These are phyloP conservation scores for Phaeosphaeria sp. DNA, from an alignment of 2,329 filamentous ascomycete species.

Conservation along the genomic window DNA sequence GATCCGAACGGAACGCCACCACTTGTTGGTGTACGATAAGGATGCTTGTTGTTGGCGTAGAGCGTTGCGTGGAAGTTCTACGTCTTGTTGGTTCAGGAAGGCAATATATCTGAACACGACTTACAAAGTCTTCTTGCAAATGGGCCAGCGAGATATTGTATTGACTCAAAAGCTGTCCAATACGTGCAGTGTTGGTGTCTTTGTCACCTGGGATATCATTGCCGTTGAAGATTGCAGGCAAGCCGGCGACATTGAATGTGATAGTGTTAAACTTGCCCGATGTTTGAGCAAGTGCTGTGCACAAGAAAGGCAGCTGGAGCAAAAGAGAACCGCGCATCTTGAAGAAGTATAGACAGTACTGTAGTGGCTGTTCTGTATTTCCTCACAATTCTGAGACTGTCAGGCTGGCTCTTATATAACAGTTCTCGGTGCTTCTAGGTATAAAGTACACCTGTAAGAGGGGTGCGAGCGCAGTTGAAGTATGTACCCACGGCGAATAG, in stretches of 20 bases:
- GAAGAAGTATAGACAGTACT: neutral
- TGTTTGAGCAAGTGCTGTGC: slow-evolving; percentile 24
- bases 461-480: neutral
- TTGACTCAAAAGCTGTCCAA: slow-evolving; percentile 63
- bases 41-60: slow-evolving; percentile 66
- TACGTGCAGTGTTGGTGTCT: slow-evolving; percentile 61
- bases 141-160: slow-evolving; percentile 69
- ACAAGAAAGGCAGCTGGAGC: slow-evolving; percentile 13
- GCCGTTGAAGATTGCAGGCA: slow-evolving; percentile 62
- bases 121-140: slow-evolving; percentile 69
- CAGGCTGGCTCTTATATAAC: neutral
- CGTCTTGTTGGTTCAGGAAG: neutral
- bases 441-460: neutral
- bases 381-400: neutral
- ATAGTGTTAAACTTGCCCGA: slow-evolving; percentile 59
- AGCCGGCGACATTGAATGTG: slow-evolving; percentile 66
- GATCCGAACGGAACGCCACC: slow-evolving; percentile 69
- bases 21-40: slow-evolving; percentile 67
- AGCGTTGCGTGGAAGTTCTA: slow-evolving; percentile 66
- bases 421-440: neutral
- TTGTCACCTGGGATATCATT: slow-evolving; percentile 70
- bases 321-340: slow-evolving; percentile 20
- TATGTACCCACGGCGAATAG: slow-evolving; percentile 11
- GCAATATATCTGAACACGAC: neutral
- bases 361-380: neutral